Evolutionary conservation across 805 yeast species (phyloP).

Genomic region (Ogataea corticis): DNA sequence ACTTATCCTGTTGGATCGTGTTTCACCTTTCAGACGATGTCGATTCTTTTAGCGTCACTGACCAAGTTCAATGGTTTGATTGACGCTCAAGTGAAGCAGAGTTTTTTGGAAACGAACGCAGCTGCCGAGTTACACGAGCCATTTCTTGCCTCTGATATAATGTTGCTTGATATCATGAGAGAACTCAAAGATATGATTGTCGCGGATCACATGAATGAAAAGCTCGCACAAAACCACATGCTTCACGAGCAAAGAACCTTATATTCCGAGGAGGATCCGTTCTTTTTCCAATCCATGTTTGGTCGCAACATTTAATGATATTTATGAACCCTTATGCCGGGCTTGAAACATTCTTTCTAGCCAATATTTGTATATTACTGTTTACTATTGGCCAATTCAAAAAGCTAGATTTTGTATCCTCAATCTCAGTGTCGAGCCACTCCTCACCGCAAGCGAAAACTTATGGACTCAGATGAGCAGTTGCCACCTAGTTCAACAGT

Average conservation of each 20-base stretch:
- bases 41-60: slow-evolving; percentile 6
- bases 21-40: slow-evolving; percentile 8
- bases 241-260: neutral
- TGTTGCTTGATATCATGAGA: neutral
- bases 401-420: no score
- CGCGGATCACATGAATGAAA: no score
- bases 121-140: neutral
- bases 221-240: no score
- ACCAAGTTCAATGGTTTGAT: slow-evolving; percentile 4
- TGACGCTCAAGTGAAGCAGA: neutral
- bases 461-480: no score
- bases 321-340: no score
- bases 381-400: no score
- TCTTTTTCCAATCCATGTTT: slow-evolving; percentile 2
- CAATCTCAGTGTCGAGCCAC: no score
- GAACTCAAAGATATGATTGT: neutral
- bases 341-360: no score
- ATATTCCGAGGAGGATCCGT: neutral
- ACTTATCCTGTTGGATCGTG: slow-evolving; percentile 13
- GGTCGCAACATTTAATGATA: no score
- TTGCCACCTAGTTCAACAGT: no score
- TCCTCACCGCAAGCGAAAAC: no score
- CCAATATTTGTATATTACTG: no score
- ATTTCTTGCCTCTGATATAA: slow-evolving; percentile 6
- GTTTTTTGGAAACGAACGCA: neutral